Percentiles rank a stretch among this genome's conserved stretches.
phyloP scores from a whole-genome alignment of 2,329 filamentous ascomycete genomes.

The Pezicula carpinea region DNA sequence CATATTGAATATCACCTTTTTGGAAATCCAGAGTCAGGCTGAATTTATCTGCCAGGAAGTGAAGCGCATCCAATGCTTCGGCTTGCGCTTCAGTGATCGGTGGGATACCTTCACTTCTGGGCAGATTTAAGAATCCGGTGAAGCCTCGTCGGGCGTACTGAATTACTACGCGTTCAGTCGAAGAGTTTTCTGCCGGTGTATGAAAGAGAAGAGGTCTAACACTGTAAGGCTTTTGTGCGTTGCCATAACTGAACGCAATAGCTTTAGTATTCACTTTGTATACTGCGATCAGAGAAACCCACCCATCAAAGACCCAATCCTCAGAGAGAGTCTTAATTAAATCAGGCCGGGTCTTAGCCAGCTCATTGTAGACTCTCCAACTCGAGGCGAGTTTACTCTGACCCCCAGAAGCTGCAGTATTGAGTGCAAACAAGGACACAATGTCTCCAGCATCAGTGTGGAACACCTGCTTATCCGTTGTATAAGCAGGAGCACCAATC shows the following conservation, averaged over 20 bases:
- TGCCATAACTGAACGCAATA: constrained; percentile 41
- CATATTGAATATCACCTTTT: constrained; percentile 38
- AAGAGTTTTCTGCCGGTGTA: constrained; percentile 39
- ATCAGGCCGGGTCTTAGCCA: constrained; percentile 47
- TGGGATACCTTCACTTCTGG: constrained; percentile 49
- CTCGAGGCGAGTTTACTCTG: constrained; percentile 47
- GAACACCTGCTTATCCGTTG: constrained; percentile 55
- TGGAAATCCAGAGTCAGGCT: constrained; percentile 33
- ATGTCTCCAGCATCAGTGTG: constrained; percentile 53
- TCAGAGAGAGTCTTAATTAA: constrained; percentile 45
- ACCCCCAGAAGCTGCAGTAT: constrained; percentile 43
- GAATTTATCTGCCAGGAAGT: constrained; percentile 36
- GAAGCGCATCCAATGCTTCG: constrained; percentile 40
- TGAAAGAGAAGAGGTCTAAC: constrained; percentile 51
- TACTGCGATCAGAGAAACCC: not conserved
- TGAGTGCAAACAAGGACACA: constrained; percentile 43
- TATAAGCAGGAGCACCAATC: constrained; percentile 56
- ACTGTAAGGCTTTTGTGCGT: constrained; percentile 39
- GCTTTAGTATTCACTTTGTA: not conserved
- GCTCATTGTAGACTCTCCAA: constrained; percentile 50
- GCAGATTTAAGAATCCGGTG: constrained; percentile 51
- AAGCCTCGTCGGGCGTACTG: constrained; percentile 58
- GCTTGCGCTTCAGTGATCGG: constrained; percentile 42
- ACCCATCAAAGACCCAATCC: constrained; percentile 40
- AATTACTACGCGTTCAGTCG: constrained; percentile 50